Conservation (phyloP, 306 rosid genomes). For the Quercus dentata region DNA sequence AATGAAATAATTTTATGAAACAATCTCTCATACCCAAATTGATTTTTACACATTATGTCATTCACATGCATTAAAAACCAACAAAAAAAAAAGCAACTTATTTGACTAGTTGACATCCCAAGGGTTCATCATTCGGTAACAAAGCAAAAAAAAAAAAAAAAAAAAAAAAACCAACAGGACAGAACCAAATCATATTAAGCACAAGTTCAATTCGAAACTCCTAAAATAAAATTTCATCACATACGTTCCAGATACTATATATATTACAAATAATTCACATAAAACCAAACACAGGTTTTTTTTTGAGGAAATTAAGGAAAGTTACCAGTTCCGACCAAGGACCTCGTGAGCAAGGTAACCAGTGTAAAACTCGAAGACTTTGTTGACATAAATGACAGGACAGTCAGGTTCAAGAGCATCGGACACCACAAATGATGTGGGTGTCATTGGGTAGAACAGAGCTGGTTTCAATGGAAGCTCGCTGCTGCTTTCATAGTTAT, state of each 20-base stretch:
- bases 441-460: slow-evolving; percentile 55
- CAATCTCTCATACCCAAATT: no score
- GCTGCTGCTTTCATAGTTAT: slow-evolving; percentile 14
- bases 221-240: neutral
- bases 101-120: no score
- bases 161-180: no score
- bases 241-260: neutral
- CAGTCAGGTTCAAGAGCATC: slow-evolving; percentile 91
- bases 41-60: no score
- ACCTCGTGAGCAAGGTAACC: slow-evolving; percentile 93
- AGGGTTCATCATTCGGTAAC: no score
- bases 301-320: neutral
- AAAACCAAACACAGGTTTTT: neutral
- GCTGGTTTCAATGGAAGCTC: slow-evolving; percentile 55
- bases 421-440: slow-evolving; percentile 82
- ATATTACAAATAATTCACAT: neutral
- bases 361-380: slow-evolving; percentile 81
- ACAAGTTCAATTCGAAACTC: neutral
- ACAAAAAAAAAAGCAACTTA: no score
- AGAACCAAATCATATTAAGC: neutral
- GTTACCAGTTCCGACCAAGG: slow-evolving; percentile 88
- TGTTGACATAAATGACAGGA: slow-evolving; percentile 90
- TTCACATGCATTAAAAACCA: no score
- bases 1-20: no score
- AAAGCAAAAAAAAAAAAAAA: no score